These are phyloP conservation scores for Alnus glutinosa DNA, from an alignment of 306 rosid species.

Conservation along the genomic window DNA sequence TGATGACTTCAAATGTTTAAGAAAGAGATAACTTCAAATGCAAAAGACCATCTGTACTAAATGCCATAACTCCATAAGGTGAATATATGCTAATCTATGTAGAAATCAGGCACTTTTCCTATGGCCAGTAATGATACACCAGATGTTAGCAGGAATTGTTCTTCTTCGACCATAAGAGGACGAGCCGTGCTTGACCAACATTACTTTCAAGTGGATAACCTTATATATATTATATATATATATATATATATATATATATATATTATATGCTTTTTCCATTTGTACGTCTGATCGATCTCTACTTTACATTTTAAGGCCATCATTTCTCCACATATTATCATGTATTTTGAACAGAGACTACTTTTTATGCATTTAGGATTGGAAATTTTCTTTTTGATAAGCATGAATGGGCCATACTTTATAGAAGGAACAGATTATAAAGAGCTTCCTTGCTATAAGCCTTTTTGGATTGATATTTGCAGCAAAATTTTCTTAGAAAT, in stretches of 20 bases:
- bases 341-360: not conserved
- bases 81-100: too few relatives aligned
- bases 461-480: not conserved
- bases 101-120: not conserved
- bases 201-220: not conserved
- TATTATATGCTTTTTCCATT: not conserved
- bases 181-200: constrained; percentile 1
- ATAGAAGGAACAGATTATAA: not conserved
- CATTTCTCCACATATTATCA: not conserved
- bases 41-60: too few relatives aligned
- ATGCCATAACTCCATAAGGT: too few relatives aligned
- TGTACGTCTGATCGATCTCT: not conserved
- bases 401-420: not conserved
- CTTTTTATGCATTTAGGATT: not conserved
- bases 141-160: not conserved
- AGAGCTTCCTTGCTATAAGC: not conserved
- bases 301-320: not conserved
- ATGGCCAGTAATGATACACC: not conserved
- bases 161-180: not conserved
- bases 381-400: not conserved
- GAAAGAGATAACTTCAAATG: too few relatives aligned
- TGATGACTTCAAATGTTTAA: too few relatives aligned
- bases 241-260: not conserved
- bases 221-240: not conserved
- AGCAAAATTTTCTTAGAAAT: too few relatives aligned